Evolutionary conservation across 805 yeast genomes (phyloP).

Genomic region (Myxozyma melibiosi): DNA sequence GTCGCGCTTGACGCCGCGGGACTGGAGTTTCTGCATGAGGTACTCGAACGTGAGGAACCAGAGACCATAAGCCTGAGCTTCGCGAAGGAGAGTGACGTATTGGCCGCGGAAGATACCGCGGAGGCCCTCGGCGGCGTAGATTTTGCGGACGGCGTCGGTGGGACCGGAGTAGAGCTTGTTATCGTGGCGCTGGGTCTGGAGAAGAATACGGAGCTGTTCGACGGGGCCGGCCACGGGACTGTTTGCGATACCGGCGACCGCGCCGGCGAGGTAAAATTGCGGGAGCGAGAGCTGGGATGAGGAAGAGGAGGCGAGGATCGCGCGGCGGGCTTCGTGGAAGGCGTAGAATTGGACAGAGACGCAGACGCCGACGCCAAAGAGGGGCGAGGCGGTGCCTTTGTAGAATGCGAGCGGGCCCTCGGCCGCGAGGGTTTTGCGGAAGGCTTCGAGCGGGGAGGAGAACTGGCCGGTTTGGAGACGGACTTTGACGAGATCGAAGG

Average conservation of each 20-base stretch:
- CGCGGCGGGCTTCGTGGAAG: constrained; percentile 89
- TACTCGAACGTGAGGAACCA: constrained; percentile 71
- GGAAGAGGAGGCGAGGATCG: constrained; percentile 48
- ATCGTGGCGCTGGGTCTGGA: constrained; percentile 78
- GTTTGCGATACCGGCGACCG: constrained; percentile 89
- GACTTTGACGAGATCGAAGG: constrained; percentile 68
- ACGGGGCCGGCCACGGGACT: constrained; percentile 72
- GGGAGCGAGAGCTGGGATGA: constrained; percentile 50
- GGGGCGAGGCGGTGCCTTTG: constrained; percentile 91
- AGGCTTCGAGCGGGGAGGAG: constrained; percentile 72
- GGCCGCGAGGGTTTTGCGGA: constrained; percentile 65
- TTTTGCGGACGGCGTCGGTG: constrained; percentile 63
- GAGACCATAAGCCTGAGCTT: constrained; percentile 74
- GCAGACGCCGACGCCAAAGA: constrained; percentile 59
- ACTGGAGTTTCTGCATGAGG: constrained; percentile 44
- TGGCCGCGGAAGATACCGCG: constrained; percentile 77
- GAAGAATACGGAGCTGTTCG: constrained; percentile 89
- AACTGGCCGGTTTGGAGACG: constrained; percentile 80
- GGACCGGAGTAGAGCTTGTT: constrained; percentile 65
- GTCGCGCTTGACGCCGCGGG: constrained; percentile 51
- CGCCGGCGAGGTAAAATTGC: constrained; percentile 86
- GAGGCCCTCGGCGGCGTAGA: constrained; percentile 58
- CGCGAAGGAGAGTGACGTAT: constrained; percentile 79
- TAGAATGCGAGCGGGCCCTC: constrained; percentile 91
- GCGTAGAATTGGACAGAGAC: constrained; percentile 93